These are phyloP conservation scores for Cladophialophora carrionii DNA, from an alignment of 2,329 filamentous ascomycete genomes.

Conservation along the genomic window DNA sequence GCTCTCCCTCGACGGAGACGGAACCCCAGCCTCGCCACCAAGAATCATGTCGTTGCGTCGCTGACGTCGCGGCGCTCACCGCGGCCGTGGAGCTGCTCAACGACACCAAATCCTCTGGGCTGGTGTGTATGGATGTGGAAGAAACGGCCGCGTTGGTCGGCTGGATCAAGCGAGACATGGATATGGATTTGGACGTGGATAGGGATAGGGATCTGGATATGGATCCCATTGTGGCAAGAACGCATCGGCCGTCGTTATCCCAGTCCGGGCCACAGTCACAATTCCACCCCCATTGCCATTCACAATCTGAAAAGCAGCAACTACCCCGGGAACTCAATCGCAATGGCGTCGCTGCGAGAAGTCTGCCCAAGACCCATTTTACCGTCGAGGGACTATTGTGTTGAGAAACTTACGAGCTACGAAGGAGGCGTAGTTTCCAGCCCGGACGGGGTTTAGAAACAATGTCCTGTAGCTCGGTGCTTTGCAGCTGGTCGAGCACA, in stretches of 20 bases:
- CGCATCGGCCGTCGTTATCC: not conserved
- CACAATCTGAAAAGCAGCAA: not conserved
- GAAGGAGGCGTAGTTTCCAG: not conserved
- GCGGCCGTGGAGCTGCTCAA: not conserved
- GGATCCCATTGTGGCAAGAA: not conserved
- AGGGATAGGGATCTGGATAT: constrained; percentile 1
- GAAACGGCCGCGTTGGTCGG: constrained; percentile 5
- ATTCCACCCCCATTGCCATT: not conserved
- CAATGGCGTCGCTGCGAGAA: not conserved
- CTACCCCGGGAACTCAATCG: not conserved
- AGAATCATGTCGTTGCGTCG: not conserved
- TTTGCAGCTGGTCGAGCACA: not conserved
- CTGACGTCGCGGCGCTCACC: not conserved
- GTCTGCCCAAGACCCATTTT: not conserved
- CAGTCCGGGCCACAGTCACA: not conserved
- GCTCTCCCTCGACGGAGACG: not conserved
- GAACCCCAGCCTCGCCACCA: not conserved
- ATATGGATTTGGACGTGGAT: not conserved
- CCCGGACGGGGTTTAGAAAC: not conserved
- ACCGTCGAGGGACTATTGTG: not conserved
- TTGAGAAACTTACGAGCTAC: not conserved
- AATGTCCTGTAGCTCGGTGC: not conserved
- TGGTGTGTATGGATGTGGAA: not conserved
- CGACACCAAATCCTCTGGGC: not conserved
- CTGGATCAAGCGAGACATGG: constrained; percentile 10